phyloP scores from a whole-genome alignment of 2,329 filamentous ascomycete genomes.

The Phoma sp. region DNA sequence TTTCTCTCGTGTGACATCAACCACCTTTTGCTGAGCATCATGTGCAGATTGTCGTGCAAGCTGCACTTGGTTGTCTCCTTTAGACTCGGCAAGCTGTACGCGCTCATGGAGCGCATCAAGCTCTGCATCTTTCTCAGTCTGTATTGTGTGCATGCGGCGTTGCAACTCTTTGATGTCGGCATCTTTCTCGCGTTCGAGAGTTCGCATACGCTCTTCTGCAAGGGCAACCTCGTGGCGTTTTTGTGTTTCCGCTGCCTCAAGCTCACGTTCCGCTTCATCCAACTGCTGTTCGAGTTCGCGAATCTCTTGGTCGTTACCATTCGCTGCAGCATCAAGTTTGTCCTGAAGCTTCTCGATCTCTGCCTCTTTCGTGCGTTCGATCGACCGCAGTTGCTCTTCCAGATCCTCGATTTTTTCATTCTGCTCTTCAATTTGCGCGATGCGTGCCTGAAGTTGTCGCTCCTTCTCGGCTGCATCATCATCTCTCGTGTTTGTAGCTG shows the following conservation, averaged over 20 bases:
- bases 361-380: constrained; percentile 46
- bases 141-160: constrained; percentile 38
- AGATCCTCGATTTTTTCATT: constrained; percentile 43
- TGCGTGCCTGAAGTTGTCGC: constrained; percentile 36
- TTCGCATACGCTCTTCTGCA: constrained; percentile 40
- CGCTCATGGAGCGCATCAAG: constrained; percentile 50
- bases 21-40: constrained; percentile 47
- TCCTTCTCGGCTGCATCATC: constrained; percentile 36
- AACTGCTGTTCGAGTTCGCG: constrained; percentile 53
- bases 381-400: constrained; percentile 34
- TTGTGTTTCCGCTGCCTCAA: constrained; percentile 32
- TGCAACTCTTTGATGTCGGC: constrained; percentile 45
- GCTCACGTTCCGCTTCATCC: constrained; percentile 41
- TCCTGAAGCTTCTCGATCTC: constrained; percentile 52
- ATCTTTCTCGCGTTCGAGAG: constrained; percentile 46
- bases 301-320: constrained; percentile 55
- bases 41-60: constrained; percentile 49
- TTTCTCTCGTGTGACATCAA: constrained; percentile 47
- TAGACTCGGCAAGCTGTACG: constrained; percentile 48
- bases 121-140: constrained; percentile 48
- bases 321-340: constrained; percentile 48
- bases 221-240: constrained; percentile 39
- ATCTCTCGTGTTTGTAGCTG: constrained; percentile 31
- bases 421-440: constrained; percentile 42
- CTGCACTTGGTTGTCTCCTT: constrained; percentile 49